Percentiles rank a stretch among this genome's conserved stretches.
phyloP scores from a whole-genome alignment of 1,284 basidiomycete species.

The Cryptococcus floricola region DNA sequence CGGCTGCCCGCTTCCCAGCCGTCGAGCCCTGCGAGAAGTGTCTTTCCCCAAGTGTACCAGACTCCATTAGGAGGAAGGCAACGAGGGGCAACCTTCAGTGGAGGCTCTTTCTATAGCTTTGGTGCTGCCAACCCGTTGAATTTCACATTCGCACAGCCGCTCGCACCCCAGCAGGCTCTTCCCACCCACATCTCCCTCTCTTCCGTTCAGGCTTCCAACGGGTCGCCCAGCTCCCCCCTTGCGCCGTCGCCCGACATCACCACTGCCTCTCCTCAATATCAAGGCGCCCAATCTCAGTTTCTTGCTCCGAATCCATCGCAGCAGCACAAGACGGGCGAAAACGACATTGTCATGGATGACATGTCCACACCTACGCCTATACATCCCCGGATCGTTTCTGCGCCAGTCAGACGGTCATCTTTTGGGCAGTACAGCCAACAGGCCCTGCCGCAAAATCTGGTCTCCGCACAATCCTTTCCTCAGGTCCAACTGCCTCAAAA shows the following conservation, averaged over 20 bases:
- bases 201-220: neutral
- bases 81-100: conserved; percentile 43
- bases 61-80: conserved; percentile 23
- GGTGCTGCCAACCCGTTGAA: neutral
- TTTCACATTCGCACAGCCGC: conserved; percentile 6
- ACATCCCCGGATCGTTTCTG: conserved; percentile 3
- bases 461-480: neutral
- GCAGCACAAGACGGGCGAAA: conserved; percentile 1
- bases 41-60: conserved; percentile 4
- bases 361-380: conserved; percentile 24
- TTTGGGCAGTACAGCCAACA: conserved; percentile 6
- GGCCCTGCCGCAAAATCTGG: neutral
- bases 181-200: conserved; percentile 22
- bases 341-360: conserved; percentile 40
- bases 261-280: conserved; percentile 14
- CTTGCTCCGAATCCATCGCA: neutral
- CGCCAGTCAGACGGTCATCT: conserved; percentile 13
- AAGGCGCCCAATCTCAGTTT: neutral
- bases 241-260: conserved; percentile 27
- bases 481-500: neutral
- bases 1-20: conserved; percentile 42
- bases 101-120: conserved; percentile 22
- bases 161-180: conserved; percentile 16
- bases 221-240: conserved; percentile 18
- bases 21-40: conserved; percentile 34